Base-by-base conservation (phyloP, 2,329 filamentous ascomycete species). In the Pseudocercospora fuligena region DNA sequence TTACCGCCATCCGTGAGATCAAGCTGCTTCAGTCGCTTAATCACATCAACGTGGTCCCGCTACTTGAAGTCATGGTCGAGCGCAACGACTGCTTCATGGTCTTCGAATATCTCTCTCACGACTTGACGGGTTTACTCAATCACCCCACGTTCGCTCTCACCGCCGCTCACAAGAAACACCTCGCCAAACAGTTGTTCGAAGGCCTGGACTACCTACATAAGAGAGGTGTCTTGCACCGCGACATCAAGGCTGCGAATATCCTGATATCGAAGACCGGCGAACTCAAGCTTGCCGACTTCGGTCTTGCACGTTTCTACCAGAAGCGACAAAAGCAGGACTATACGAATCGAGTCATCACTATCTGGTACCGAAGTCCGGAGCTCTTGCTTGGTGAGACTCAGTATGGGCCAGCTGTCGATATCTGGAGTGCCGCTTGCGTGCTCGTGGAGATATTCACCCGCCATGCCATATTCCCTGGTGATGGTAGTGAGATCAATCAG, bases 71-170 rank as follows among this genome's bases (percentile, higher is more conserved):
- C 71, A 99, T 99, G 95, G 95, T 99, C 1, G 95, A 99, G 81
- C 92, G 91, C 77, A 98, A 98, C 73, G 94, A 98, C 80, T 99
- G 95, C 79, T 99, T 97, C 80, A 99, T 99, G 95, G 95, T 99
- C 2, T 99, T 99, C 71, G 95, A 99, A 78, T 99, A 99, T 77
- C 86, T 98, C 33, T 94, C 95, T 1, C 95, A 99, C 78, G 95
- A 99, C 78, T 83, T 99, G 67, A 99, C 95, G 2, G 95, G 95
- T 14, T 84, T 99, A 33, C 87, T 99, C 67, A 98, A 98, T 74
- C 95, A 99, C 75, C 95, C 95, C 0, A 91, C 90, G 0, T 99
- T 97, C 80, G 90, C 90, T 66, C 87, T 99, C 14, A 91, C 95
- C 43, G 82, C 89, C 3, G 88, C 90, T 0, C 94, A 98, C 78